Percentiles rank a stretch among this genome's conserved stretches.
Conservation (phyloP, 169 alveolate species). For the Plasmodium billcollinsi region DNA sequence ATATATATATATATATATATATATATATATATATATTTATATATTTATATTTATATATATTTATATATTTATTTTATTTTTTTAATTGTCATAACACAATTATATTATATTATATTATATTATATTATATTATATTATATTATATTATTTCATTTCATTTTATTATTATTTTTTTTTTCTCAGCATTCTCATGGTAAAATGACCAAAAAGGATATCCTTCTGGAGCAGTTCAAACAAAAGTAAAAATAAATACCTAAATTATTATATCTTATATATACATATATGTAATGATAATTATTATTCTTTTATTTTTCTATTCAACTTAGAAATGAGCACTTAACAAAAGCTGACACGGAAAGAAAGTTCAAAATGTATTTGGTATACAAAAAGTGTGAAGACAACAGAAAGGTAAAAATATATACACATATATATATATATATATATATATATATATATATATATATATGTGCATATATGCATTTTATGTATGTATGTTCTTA, state of each 20-base stretch:
- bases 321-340: constrained; percentile 56
- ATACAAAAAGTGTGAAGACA: constrained; percentile 62
- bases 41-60: neutral
- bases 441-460: neutral
- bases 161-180: constrained; percentile 31
- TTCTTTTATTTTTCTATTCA: constrained; percentile 2
- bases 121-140: neutral
- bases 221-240: constrained; percentile 68
- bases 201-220: constrained; percentile 69
- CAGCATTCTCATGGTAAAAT: constrained; percentile 76
- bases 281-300: neutral
- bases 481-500: no score
- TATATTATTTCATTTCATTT: no score
- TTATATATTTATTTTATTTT: neutral
- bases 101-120: neutral
- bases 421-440: neutral
- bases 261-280: neutral
- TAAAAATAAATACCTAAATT: neutral
- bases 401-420: constrained; percentile 54
- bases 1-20: neutral
- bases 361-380: constrained; percentile 54
- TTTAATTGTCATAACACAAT: neutral
- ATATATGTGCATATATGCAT: no score
- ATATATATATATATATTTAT: neutral
- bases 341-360: constrained; percentile 73